phyloP scores from a whole-genome alignment of 2,329 filamentous ascomycete species.

The Exutisphaerella laricina region DNA sequence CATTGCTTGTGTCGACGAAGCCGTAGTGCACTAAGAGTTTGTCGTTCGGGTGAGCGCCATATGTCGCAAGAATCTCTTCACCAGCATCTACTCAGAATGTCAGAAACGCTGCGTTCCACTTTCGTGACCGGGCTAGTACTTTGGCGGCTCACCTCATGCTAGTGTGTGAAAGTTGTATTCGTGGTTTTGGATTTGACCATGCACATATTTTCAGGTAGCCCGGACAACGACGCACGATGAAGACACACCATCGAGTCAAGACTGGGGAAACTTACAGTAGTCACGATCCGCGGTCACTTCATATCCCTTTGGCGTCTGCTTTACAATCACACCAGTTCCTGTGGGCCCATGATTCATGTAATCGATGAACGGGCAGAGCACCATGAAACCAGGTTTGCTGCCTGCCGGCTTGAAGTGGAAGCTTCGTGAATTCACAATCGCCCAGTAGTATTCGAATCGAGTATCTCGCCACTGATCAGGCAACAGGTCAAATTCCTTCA shows the following conservation, averaged over 20 bases:
- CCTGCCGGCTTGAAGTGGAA: slow-evolving; percentile 52
- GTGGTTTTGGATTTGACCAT: no score
- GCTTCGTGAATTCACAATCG: slow-evolving; percentile 55
- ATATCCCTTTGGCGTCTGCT: slow-evolving; percentile 49
- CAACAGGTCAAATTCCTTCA: not conserved
- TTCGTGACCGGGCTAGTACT: no score
- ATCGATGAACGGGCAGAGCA: slow-evolving; percentile 66
- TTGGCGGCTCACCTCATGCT: not conserved
- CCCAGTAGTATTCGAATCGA: slow-evolving; percentile 53
- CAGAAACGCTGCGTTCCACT: no score
- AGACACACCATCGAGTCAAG: no score
- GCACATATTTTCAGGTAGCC: no score
- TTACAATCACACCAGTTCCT: slow-evolving; percentile 46
- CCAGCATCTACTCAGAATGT: slow-evolving; percentile 8
- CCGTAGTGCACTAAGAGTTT: slow-evolving; percentile 64
- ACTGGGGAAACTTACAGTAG: slow-evolving; percentile 47
- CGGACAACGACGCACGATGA: no score
- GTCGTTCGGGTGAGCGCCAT: slow-evolving; percentile 66
- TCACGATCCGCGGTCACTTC: slow-evolving; percentile 48
- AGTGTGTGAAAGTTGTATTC: no score
- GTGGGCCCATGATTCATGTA: slow-evolving; percentile 57
- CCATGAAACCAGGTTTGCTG: slow-evolving; percentile 55
- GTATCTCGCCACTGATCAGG: slow-evolving; percentile 30
- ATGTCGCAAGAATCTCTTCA: slow-evolving; percentile 60
- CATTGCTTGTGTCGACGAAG: slow-evolving; percentile 35